Conservation (phyloP, 495 filamentous ascomycete genomes). For the Hypoxylon perforatum region DNA sequence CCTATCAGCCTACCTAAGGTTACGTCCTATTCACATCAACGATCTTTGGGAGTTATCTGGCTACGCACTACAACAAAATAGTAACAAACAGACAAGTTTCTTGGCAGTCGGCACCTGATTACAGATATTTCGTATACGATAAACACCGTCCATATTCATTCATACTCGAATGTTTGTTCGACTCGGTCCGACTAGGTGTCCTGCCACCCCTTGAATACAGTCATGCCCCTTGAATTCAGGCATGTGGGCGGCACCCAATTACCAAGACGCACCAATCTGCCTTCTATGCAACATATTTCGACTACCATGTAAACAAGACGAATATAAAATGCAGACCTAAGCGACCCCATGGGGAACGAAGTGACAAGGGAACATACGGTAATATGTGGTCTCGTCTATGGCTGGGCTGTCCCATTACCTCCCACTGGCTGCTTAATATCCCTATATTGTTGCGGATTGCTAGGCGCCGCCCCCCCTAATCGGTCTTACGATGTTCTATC, state of each 20-base stretch:
- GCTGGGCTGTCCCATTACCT: slow-evolving; percentile 14
- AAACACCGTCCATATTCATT: too few relatives aligned
- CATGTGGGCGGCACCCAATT: neutral
- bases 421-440: slow-evolving; percentile 31
- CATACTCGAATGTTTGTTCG: too few relatives aligned
- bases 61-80: too few relatives aligned
- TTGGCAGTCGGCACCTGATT: too few relatives aligned
- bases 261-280: neutral
- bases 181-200: neutral
- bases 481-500: slow-evolving; percentile 2
- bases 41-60: too few relatives aligned
- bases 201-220: too few relatives aligned
- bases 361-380: neutral
- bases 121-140: too few relatives aligned
- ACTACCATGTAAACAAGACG: neutral
- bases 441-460: slow-evolving; percentile 32
- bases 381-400: slow-evolving; percentile 23
- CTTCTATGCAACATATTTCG: too few relatives aligned
- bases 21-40: too few relatives aligned
- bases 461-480: slow-evolving; percentile 29
- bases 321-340: neutral
- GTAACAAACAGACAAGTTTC: too few relatives aligned
- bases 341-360: slow-evolving; percentile 10
- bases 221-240: too few relatives aligned
- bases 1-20: too few relatives aligned